Percentiles rank a stretch among this genome's conserved stretches.
These are phyloP conservation scores for Fusarium sp. DNA, from an alignment of 2,329 filamentous ascomycete genomes.

Conservation along the genomic window DNA sequence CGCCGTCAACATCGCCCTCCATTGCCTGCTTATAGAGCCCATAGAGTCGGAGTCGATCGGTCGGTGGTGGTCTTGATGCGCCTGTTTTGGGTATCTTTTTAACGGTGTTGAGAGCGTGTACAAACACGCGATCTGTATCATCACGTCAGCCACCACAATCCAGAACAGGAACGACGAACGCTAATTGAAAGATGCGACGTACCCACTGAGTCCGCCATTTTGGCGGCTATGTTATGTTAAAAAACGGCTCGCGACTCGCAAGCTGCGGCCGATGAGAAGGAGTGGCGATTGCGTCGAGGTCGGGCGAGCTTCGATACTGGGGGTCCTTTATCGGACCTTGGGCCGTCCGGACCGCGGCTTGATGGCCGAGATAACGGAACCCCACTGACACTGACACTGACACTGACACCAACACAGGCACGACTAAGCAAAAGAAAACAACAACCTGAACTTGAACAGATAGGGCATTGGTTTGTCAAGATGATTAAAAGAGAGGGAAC, in stretches of 20 bases:
- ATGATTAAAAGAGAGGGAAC: constrained; percentile 14
- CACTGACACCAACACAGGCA: background rate
- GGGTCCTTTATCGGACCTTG: constrained; percentile 48
- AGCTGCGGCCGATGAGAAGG: constrained; percentile 30
- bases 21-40: constrained; percentile 99
- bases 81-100: constrained; percentile 97
- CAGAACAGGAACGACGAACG: background rate
- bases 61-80: constrained; percentile 86
- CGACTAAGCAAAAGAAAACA: constrained; percentile 25
- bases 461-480: constrained; percentile 8
- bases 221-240: constrained; percentile 30
- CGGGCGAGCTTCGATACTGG: constrained; percentile 31
- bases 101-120: constrained; percentile 98
- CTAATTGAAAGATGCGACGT: constrained; percentile 26
- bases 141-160: constrained; percentile 38
- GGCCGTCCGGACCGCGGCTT: constrained; percentile 50
- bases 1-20: constrained; percentile 96
- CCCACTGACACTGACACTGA: constrained; percentile 35
- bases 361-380: constrained; percentile 47
- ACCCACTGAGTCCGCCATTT: constrained; percentile 53
- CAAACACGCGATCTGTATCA: constrained; percentile 90
- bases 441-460: constrained; percentile 6
- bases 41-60: constrained; percentile 92
- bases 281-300: constrained; percentile 35
- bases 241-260: constrained; percentile 34